A percentile compares a stretch with the other conserved stretches of the same genome.
Evolutionary conservation across 2,329 filamentous ascomycete genomes (phyloP).

Genomic region (Pseudogymnoascus sp.): DNA sequence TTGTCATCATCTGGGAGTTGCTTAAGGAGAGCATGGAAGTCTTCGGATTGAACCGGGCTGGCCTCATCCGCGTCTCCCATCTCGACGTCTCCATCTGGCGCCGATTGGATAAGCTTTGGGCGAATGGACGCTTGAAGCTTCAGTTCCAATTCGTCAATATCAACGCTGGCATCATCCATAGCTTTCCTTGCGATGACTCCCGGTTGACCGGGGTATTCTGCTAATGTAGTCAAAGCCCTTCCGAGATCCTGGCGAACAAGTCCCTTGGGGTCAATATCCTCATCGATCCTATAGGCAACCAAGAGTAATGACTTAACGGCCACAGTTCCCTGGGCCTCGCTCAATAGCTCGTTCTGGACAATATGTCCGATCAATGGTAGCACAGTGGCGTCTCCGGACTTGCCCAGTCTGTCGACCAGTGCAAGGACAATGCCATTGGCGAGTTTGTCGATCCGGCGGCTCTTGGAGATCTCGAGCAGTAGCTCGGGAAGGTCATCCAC

Average conservation of each 20-base stretch:
- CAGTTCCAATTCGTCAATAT: slow-evolving; percentile 67
- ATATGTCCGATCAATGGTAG: slow-evolving; percentile 53
- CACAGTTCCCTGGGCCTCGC: slow-evolving; percentile 53
- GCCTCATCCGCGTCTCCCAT: slow-evolving; percentile 36
- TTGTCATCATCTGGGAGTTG: slow-evolving; percentile 31
- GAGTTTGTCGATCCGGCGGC: slow-evolving; percentile 61
- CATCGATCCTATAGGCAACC: slow-evolving; percentile 48
- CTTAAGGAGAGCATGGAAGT: slow-evolving; percentile 18
- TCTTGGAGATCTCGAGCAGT: slow-evolving; percentile 52
- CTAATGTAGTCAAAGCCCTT: slow-evolving; percentile 56
- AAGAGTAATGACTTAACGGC: slow-evolving; percentile 57
- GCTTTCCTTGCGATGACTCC: slow-evolving; percentile 58
- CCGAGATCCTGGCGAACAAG: slow-evolving; percentile 55
- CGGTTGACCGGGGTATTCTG: slow-evolving; percentile 47
- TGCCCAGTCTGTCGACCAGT: slow-evolving; percentile 51
- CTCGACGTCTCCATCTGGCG: slow-evolving; percentile 40
- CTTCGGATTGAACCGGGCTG: slow-evolving; percentile 24
- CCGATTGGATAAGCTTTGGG: slow-evolving; percentile 41
- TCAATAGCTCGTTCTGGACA: slow-evolving; percentile 50
- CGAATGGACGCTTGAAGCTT: slow-evolving; percentile 63
- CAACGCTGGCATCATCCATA: slow-evolving; percentile 57
- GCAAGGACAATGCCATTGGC: slow-evolving; percentile 63
- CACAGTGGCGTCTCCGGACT: slow-evolving; percentile 47
- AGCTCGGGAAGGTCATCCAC: slow-evolving; percentile 50
- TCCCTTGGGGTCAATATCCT: slow-evolving; percentile 44